Evolutionary conservation across 2,329 filamentous ascomycete species (phyloP).

Genomic region (Diaporthe sp.): DNA sequence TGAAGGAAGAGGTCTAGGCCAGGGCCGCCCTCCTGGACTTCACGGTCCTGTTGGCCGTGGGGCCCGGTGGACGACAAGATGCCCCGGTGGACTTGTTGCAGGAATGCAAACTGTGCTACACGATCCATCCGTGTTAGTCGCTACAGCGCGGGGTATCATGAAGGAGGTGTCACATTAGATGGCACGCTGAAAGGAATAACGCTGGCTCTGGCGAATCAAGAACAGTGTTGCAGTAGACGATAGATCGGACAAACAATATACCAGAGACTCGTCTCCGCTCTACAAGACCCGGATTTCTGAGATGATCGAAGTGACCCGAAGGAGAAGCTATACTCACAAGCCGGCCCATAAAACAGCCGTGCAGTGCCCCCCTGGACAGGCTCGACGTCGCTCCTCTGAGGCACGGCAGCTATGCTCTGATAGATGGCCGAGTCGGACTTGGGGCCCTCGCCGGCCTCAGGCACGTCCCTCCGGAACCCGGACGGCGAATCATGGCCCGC

Average conservation of each 20-base stretch:
- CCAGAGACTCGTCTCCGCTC: neutral
- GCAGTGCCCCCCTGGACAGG: conserved; percentile 35
- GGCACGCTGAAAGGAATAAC: neutral
- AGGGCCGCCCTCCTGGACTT: conserved; percentile 46
- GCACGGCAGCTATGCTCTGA: conserved; percentile 40
- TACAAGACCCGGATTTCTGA: too few relatives aligned
- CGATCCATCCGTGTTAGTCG: neutral
- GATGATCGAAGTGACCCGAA: neutral
- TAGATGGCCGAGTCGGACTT: conserved; percentile 37
- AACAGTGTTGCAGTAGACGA: neutral
- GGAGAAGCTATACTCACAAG: conserved; percentile 14
- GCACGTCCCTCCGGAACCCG: neutral
- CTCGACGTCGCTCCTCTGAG: conserved; percentile 33
- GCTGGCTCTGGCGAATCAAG: neutral
- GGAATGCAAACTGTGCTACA: conserved; percentile 47
- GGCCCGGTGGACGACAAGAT: conserved; percentile 44
- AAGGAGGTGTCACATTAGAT: neutral
- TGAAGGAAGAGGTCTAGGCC: conserved; percentile 50
- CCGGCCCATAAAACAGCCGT: conserved; percentile 39
- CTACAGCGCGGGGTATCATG: neutral
- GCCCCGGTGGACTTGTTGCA: conserved; percentile 49
- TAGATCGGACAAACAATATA: too few relatives aligned
- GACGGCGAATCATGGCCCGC: conserved; percentile 16
- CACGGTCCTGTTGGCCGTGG: conserved; percentile 41
- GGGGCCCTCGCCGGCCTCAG: conserved; percentile 3